Base-by-base conservation (phyloP, 345 rosid genomes). In the Cardamine occulta region DNA sequence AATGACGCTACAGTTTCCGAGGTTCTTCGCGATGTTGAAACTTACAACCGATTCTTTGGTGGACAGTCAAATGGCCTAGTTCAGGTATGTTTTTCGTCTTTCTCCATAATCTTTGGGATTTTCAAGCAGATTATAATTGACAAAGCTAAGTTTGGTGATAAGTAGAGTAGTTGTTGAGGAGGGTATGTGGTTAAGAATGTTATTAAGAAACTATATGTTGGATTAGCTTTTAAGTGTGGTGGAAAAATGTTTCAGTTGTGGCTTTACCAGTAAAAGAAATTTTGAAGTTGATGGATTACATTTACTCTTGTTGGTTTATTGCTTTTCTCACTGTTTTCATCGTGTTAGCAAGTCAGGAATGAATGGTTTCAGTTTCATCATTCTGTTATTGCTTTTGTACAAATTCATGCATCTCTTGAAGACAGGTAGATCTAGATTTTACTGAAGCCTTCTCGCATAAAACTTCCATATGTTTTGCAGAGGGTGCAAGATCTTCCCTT, bases 401-500 rank as follows among this genome's bases (percentile, higher is more conserved):
- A 57, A 56, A 31, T 6, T 14, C 44, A 57, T 57, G 65, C 21
- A 18, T 14, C 31, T 26, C 12, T 68, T 15, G 51, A 10, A 6
- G 4, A 68, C 2, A 53, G 3, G 28, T 55, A 39, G 55, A 29
- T 15, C 23, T 35, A 9, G 34, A 67, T 21, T 35, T 35, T 67
- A 4, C 28, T 68, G 26, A 23, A 68, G 24, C 37, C 37, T 37
- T 62, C 54, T 51, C 32, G 26, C 31, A 52, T 18, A 32, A 40
- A 28, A 53, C 18, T 63, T 53, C 45, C 18, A 40, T 40, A 9
- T 39, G 13, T 19, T 42, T 72, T 29, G 51, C 86, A 95, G 97
- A 86, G 93, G 82, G 68, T 90, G 83, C 97, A 78, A 85, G 99
- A 95, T 70, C 97, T 95, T 79, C 97, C 99, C 24, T 95, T 95